phyloP scores from a whole-genome alignment of 192 early-diverging fungal genomes.

The Coemansia sp. region DNA sequence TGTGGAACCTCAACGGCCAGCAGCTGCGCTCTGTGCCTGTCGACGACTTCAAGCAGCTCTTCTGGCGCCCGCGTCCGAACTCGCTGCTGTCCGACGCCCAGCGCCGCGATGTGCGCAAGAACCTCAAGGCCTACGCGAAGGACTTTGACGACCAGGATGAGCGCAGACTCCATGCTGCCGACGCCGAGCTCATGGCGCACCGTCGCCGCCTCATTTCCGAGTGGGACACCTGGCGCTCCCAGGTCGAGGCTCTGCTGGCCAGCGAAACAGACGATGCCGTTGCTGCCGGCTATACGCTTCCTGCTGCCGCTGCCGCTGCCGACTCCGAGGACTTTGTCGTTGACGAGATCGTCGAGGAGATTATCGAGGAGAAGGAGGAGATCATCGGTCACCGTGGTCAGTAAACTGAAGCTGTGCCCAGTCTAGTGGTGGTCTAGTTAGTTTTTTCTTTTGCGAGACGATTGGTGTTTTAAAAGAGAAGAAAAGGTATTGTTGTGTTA shows the following conservation, averaged over 20 bases:
- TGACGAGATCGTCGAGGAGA: conserved; percentile 83
- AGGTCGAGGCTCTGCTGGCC: conserved; percentile 57
- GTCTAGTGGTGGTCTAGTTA: conserved; percentile 9
- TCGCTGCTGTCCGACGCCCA: conserved; percentile 75
- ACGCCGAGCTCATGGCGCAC: conserved; percentile 73
- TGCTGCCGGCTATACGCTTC: conserved; percentile 65
- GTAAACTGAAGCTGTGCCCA: too few species aligned
- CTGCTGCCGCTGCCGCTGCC: conserved; percentile 60
- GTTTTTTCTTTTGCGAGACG: not conserved
- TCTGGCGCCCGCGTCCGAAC: conserved; percentile 93
- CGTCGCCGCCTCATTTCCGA: conserved; percentile 75
- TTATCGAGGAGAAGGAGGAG: conserved; percentile 55
- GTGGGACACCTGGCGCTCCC: conserved; percentile 81
- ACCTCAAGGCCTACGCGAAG: conserved; percentile 83
- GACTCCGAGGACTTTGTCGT: conserved; percentile 88
- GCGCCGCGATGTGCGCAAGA: conserved; percentile 88
- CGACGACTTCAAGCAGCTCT: conserved; percentile 86
- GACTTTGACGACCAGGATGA: conserved; percentile 91
- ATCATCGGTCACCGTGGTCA: conserved; percentile 12
- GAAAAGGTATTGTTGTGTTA: too few species aligned
- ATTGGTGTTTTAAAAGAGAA: not conserved
- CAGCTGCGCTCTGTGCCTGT: conserved; percentile 70
- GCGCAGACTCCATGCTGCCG: conserved; percentile 65
- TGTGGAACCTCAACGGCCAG: conserved; percentile 92
- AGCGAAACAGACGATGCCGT: conserved; percentile 58